These are phyloP conservation scores for Paecilomyces sp. DNA, from an alignment of 2,329 filamentous ascomycete species.

Conservation along the genomic window DNA sequence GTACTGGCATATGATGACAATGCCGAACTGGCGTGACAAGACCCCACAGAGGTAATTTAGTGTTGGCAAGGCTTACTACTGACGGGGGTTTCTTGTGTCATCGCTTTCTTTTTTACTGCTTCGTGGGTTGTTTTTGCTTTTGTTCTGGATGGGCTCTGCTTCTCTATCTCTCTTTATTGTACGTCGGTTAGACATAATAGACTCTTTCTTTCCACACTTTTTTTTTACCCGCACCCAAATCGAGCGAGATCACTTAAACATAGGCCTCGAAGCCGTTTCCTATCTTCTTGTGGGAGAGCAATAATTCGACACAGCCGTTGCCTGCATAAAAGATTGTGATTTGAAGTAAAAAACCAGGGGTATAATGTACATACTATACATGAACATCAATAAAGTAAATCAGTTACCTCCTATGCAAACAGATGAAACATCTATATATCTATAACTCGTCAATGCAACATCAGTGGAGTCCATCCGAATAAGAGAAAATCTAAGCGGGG, in stretches of 20 bases:
- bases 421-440: not conserved
- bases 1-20: slow-evolving; percentile 14
- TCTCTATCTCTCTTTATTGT: no score
- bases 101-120: not conserved
- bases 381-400: not conserved
- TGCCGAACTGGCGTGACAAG: slow-evolving; percentile 8
- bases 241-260: no score
- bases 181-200: no score
- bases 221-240: no score
- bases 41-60: slow-evolving; percentile 1
- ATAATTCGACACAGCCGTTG: not conserved
- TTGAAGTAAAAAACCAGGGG: not conserved
- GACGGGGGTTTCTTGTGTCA: not conserved
- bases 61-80: not conserved
- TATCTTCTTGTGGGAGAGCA: no score
- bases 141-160: no score
- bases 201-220: no score
- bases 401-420: not conserved
- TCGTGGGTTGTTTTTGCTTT: not conserved
- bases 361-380: not conserved
- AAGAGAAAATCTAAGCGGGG: not conserved
- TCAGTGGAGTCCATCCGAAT: not conserved
- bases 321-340: not conserved
- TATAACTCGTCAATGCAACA: not conserved
- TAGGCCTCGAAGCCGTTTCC: no score